phyloP scores from a whole-genome alignment of 495 filamentous ascomycete species.

The Aspergillus hancockii region DNA sequence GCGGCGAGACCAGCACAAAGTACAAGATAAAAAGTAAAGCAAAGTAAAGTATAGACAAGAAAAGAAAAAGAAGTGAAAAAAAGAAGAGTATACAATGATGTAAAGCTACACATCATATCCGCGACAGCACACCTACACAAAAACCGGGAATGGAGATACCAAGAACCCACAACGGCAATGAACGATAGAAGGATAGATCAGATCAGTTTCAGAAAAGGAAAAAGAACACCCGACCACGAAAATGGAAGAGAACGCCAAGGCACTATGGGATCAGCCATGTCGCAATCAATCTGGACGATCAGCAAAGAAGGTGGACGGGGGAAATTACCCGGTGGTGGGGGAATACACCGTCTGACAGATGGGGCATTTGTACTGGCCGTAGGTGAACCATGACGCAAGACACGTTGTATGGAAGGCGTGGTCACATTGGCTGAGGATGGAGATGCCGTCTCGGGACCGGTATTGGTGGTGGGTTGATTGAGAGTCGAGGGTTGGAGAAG shows the following conservation, averaged over 20 bases:
- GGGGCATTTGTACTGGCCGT: conserved; percentile 35
- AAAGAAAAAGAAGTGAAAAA: conserved; percentile 3
- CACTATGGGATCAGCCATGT: conserved; percentile 8
- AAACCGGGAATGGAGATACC: not conserved
- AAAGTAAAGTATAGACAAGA: not conserved
- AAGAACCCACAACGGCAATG: not conserved
- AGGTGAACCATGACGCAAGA: conserved; percentile 37
- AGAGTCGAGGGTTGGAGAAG: not conserved
- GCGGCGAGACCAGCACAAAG: not conserved
- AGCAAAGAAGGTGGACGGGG: not conserved
- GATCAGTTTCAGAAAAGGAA: not conserved
- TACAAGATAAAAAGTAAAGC: not conserved
- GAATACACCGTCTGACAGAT: conserved; percentile 35
- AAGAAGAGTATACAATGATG: not conserved
- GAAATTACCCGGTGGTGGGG: conserved; percentile 15
- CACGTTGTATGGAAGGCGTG: conserved; percentile 38
- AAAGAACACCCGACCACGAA: not conserved
- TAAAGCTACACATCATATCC: not conserved
- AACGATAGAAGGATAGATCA: not conserved
- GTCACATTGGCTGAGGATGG: conserved; percentile 35
- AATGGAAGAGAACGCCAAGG: conserved; percentile 4
- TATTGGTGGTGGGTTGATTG: not conserved
- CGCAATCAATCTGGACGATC: not conserved
- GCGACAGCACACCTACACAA: not conserved
- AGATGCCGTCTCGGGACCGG: conserved; percentile 9